Evolutionary conservation across 73 alveolate genomes (phyloP).

Genomic region (Paramecium octaurelia): DNA sequence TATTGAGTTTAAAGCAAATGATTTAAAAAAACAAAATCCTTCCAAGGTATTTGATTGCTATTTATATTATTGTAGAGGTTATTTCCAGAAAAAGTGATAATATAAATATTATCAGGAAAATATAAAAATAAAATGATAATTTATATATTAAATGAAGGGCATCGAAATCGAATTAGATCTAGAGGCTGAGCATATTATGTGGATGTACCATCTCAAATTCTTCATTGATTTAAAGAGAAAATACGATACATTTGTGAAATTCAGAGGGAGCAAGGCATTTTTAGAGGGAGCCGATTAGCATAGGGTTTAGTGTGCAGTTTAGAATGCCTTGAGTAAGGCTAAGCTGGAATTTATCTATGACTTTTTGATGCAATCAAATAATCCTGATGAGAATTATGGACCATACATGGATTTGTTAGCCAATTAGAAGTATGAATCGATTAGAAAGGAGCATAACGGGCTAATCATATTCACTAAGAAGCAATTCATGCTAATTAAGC

Average conservation of each 20-base stretch:
- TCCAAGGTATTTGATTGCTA: not conserved
- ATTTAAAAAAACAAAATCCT: not conserved
- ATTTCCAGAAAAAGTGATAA: not conserved
- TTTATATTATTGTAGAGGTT: not conserved
- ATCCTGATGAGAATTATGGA: not conserved
- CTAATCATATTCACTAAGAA: not conserved
- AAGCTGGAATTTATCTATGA: not conserved
- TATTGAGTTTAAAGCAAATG: not conserved
- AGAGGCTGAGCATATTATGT: not conserved
- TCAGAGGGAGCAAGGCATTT: not conserved
- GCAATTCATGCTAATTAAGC: not conserved
- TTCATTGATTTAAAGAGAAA: not conserved
- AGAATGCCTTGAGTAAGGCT: not conserved
- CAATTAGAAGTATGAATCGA: not conserved
- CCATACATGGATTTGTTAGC: not conserved
- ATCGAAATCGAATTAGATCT: not conserved
- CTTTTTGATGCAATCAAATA: not conserved
- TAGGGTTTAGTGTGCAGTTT: not conserved
- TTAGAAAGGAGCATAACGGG: not conserved
- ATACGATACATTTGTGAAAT: not conserved
- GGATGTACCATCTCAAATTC: not conserved
- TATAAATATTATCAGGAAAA: not conserved
- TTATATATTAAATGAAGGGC: not conserved
- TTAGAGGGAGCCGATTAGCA: not conserved
- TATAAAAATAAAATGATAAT: not conserved